Conservation (phyloP, 2,329 filamentous ascomycete genomes). For the Calycina herbarum region DNA sequence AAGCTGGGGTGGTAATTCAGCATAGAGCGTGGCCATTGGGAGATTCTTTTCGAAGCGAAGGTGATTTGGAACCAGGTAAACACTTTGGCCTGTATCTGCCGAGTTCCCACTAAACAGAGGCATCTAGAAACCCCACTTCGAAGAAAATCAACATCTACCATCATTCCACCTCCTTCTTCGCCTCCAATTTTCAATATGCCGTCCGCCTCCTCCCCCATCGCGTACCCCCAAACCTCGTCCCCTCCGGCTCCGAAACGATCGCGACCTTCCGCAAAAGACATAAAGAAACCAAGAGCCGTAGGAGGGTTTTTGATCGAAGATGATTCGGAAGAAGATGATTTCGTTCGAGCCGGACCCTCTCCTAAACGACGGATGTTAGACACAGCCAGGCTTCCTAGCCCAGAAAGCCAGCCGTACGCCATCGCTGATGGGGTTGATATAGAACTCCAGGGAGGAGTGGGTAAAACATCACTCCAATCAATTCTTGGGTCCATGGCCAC, state of each 20-base stretch:
- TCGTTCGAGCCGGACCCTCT: conserved; percentile 37
- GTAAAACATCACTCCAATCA: conserved; percentile 10
- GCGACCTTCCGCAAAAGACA: conserved; percentile 36
- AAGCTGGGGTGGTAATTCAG: conserved; percentile 49
- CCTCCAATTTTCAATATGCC: conserved; percentile 50
- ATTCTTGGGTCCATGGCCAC: conserved; percentile 6
- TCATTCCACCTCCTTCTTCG: conserved; percentile 37
- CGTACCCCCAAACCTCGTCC: conserved; percentile 37
- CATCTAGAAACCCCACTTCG: conserved; percentile 29
- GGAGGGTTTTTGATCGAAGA: conserved; percentile 48
- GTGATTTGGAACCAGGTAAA: conserved; percentile 39
- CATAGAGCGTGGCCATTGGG: conserved; percentile 48
- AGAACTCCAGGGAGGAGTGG: conserved; percentile 1
- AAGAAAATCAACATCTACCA: conserved; percentile 14
- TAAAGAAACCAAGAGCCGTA: conserved; percentile 39
- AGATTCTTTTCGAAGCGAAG: conserved; percentile 52
- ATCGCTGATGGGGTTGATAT: not conserved
- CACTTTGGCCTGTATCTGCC: not conserved
- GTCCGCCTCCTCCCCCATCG: conserved; percentile 58
- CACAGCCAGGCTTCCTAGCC: conserved; percentile 27
- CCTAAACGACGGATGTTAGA: conserved; percentile 48
- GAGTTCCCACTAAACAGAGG: conserved; percentile 15
- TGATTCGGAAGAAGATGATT: conserved; percentile 42
- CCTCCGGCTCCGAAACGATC: conserved; percentile 41
- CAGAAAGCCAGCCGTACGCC: conserved; percentile 3